Evolutionary conservation across 495 filamentous ascomycete species (phyloP).

Genomic region (Astrothelium subdiscretum): DNA sequence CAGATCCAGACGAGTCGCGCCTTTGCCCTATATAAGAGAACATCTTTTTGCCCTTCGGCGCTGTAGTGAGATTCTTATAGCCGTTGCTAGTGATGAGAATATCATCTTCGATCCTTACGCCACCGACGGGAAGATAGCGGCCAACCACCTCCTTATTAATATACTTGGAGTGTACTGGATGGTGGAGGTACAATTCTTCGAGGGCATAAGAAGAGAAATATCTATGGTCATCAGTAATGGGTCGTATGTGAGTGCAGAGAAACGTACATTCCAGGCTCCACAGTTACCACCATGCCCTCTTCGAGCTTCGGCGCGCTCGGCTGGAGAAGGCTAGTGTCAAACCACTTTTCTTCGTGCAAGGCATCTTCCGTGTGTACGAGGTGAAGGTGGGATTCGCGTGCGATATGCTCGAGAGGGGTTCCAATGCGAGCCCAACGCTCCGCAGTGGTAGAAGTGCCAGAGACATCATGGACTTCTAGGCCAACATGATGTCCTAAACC

Average conservation of each 20-base stretch:
- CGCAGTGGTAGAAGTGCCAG: constrained; percentile 27
- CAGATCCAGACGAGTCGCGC: no score
- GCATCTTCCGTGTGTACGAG: constrained; percentile 10
- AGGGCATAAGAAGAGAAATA: constrained; percentile 58
- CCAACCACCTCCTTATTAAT: constrained; percentile 64
- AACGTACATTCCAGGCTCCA: constrained; percentile 70
- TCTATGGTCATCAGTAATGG: constrained; percentile 15
- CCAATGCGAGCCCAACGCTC: neutral
- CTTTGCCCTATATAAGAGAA: no score
- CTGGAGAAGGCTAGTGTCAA: neutral
- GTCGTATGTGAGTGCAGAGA: neutral
- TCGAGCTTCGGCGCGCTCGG: constrained; percentile 31
- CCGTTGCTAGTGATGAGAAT: constrained; percentile 68
- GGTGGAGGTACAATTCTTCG: constrained; percentile 48
- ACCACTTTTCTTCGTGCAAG: neutral
- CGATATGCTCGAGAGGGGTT: neutral
- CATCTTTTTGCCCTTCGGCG: constrained; percentile 65
- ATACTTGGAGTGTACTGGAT: constrained; percentile 49
- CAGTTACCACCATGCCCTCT: constrained; percentile 67
- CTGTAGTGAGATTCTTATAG: constrained; percentile 72
- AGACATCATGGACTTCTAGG: constrained; percentile 80
- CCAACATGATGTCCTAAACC: constrained; percentile 83
- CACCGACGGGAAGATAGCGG: constrained; percentile 66
- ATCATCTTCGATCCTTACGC: constrained; percentile 87
- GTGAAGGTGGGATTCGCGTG: neutral